Percentiles rank a stretch among this genome's conserved stretches.
These are phyloP conservation scores for Ophiosphaerella korrae DNA, from an alignment of 2,329 filamentous ascomycete genomes.

Conservation along the genomic window DNA sequence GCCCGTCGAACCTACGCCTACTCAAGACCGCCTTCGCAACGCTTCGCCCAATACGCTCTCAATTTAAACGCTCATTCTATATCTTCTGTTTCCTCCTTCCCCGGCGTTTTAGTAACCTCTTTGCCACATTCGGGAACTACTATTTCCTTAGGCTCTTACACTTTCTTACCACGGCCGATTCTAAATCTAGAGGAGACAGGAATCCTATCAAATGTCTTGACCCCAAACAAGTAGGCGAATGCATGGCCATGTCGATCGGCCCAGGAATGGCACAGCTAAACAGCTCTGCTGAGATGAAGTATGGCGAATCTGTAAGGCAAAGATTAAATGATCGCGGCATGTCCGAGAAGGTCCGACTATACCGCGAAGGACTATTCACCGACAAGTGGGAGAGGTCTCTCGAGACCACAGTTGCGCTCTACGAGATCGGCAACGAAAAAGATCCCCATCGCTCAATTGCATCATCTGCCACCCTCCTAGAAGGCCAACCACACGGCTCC, in stretches of 20 bases:
- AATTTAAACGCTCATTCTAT: conserved; percentile 58
- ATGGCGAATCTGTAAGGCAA: conserved; percentile 47
- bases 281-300: conserved; percentile 14
- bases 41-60: conserved; percentile 55
- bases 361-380: conserved; percentile 56
- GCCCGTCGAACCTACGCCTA: conserved; percentile 53
- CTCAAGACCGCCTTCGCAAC: conserved; percentile 52
- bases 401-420: conserved; percentile 55
- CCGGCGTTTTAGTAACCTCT: conserved; percentile 48
- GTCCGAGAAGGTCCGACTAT: conserved; percentile 58
- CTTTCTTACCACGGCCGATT: conserved; percentile 42
- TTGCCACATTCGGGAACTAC: conserved; percentile 57
- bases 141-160: conserved; percentile 55
- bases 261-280: conserved; percentile 55
- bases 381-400: conserved; percentile 58
- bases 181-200: conserved; percentile 15
- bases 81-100: conserved; percentile 61
- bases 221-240: conserved; percentile 47
- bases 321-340: conserved; percentile 53
- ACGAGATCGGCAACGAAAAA: conserved; percentile 40
- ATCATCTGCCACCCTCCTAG: conserved; percentile 46
- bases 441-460: conserved; percentile 8
- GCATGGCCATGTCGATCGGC: conserved; percentile 58
- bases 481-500: conserved; percentile 49
- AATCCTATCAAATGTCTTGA: conserved; percentile 13